A percentile compares a stretch with the other conserved stretches of the same genome.
Conservation (phyloP, 139 green algal species). For the Micractinium conductrix region DNA sequence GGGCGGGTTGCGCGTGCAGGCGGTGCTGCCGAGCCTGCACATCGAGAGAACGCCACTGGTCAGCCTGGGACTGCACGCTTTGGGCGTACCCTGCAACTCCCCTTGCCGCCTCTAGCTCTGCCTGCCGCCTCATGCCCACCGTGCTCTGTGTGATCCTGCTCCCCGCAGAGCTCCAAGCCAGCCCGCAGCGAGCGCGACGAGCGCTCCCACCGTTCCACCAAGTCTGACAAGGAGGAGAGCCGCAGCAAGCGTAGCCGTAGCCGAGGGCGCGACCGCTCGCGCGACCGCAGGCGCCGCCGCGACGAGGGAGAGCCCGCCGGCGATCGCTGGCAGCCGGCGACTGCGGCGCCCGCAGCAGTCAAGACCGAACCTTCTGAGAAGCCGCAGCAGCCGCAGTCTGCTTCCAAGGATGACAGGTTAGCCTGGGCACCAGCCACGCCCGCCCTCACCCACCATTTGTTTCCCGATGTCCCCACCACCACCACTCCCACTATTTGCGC, state of each 20-base stretch:
- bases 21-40: too few species aligned
- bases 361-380: not conserved
- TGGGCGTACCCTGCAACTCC: too few species aligned
- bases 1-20: too few species aligned
- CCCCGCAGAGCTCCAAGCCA: slow-evolving; percentile 2
- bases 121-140: too few species aligned
- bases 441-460: slow-evolving; percentile 14
- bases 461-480: slow-evolving; percentile 7
- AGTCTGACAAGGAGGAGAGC: slow-evolving; percentile 6
- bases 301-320: slow-evolving; percentile 1
- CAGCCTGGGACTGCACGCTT: too few species aligned
- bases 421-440: not conserved
- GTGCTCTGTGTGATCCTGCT: not conserved
- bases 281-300: not conserved
- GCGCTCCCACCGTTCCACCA: slow-evolving; percentile 3
- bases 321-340: slow-evolving; percentile 21
- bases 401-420: slow-evolving; percentile 18
- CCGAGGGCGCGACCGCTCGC: not conserved
- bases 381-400: not conserved
- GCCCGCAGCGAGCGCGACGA: slow-evolving; percentile 16
- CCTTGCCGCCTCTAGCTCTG: too few species aligned
- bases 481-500: slow-evolving; percentile 11
- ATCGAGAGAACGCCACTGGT: too few species aligned
- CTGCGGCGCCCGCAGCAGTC: too few species aligned
- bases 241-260: slow-evolving; percentile 18